These are phyloP conservation scores for Melanomma pulvis-pyrius DNA, from an alignment of 495 filamentous ascomycete species.

Conservation along the genomic window DNA sequence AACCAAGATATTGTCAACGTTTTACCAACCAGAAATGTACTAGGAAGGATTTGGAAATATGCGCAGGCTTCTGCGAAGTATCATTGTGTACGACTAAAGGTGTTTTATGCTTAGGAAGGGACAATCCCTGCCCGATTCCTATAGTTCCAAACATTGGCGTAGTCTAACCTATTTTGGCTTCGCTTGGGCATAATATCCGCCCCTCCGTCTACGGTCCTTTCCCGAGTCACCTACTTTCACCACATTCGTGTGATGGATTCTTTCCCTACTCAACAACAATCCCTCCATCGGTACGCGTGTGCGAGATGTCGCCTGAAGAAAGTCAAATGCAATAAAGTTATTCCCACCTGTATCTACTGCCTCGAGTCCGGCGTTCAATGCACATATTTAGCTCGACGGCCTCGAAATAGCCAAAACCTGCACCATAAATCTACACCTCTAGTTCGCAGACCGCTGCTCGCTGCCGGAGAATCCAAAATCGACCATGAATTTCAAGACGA, in stretches of 20 bases:
- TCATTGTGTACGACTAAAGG: no score
- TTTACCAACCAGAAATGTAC: no score
- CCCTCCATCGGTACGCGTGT: constrained; percentile 15
- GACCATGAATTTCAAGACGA: neutral
- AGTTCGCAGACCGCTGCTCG: neutral
- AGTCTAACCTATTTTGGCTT: no score
- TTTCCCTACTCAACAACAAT: neutral
- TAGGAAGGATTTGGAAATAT: no score
- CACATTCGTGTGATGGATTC: no score
- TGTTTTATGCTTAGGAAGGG: no score
- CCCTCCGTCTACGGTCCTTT: no score
- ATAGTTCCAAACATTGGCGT: no score
- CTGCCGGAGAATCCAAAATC: neutral
- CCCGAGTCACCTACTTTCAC: no score
- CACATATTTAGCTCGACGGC: constrained; percentile 3
- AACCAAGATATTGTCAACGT: neutral
- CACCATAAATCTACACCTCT: neutral
- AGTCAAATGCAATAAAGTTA: constrained; percentile 16
- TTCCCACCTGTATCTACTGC: constrained; percentile 6
- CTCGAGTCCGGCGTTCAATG: neutral
- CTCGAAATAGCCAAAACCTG: constrained; percentile 7
- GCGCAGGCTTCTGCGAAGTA: no score
- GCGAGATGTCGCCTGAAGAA: constrained; percentile 3
- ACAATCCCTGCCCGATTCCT: no score
- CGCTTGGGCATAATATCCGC: no score